Percentiles rank a stretch among this genome's conserved stretches.
These are phyloP conservation scores for Trichoderma parareesei DNA, from an alignment of 495 filamentous ascomycete species.

Conservation along the genomic window DNA sequence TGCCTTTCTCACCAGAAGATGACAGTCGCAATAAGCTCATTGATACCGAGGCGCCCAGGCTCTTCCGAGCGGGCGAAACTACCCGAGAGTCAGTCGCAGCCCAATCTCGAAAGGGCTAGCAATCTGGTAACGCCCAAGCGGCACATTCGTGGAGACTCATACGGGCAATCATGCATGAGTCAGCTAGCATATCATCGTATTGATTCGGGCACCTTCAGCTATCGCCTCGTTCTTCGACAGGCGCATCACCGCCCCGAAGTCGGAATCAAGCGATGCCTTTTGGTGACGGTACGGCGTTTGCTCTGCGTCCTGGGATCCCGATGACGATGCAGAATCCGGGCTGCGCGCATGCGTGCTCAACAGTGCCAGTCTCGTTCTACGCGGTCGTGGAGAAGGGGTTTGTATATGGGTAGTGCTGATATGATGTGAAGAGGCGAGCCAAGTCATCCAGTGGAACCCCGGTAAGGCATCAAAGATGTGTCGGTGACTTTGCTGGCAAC, in stretches of 20 bases:
- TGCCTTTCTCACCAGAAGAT: not conserved
- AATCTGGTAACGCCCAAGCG: not conserved
- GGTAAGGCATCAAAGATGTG: not conserved
- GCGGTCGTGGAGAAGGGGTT: no score
- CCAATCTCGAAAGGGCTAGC: not conserved
- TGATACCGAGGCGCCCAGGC: not conserved
- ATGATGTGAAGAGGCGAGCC: not conserved
- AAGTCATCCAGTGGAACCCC: not conserved
- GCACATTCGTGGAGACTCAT: not conserved
- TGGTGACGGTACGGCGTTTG: not conserved
- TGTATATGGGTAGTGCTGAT: no score
- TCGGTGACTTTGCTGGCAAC: not conserved
- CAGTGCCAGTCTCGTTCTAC: no score
- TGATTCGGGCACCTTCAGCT: not conserved
- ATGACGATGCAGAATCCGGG: no score
- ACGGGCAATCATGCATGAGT: not conserved
- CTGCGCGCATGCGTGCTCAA: no score
- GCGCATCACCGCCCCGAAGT: not conserved
- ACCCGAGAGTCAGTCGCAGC: not conserved
- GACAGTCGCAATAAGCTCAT: not conserved
- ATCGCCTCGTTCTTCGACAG: not conserved
- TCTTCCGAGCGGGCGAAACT: constrained; percentile 1
- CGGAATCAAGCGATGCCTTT: not conserved
- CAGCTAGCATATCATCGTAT: not conserved
- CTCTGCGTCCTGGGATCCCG: no score